phyloP scores from a whole-genome alignment of 768 basidiomycete genomes.

The Tulasnella sp. region DNA sequence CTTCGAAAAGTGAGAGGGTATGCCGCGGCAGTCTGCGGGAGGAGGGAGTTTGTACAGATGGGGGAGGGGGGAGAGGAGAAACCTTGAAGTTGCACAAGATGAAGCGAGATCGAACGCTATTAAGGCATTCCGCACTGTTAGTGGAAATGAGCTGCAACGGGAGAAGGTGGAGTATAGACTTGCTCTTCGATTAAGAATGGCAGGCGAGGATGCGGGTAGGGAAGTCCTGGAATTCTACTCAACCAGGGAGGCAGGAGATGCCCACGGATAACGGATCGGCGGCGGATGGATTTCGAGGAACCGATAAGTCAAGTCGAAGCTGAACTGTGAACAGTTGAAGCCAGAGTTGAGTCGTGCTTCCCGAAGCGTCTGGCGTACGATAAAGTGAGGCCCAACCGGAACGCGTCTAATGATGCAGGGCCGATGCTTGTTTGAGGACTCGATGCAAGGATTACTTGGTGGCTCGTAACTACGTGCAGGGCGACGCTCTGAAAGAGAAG shows the following conservation, averaged over 20 bases:
- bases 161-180: constrained; percentile 16
- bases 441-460: neutral
- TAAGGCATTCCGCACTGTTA: constrained; percentile 10
- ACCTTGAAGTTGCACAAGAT: constrained; percentile 15
- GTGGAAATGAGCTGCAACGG: constrained; percentile 19
- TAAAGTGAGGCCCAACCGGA: constrained; percentile 14
- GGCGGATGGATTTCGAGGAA: constrained; percentile 13
- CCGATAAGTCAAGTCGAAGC: constrained; percentile 4
- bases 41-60: constrained; percentile 16
- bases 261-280: constrained; percentile 19
- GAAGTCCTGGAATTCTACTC: neutral
- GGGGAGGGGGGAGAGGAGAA: constrained; percentile 9
- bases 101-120: constrained; percentile 19
- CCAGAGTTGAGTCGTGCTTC: constrained; percentile 2
- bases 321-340: constrained; percentile 7
- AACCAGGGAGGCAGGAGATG: constrained; percentile 17
- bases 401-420: constrained; percentile 3
- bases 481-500: constrained; percentile 18
- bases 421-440: neutral
- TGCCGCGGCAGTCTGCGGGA: constrained; percentile 12
- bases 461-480: constrained; percentile 15
- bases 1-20: constrained; percentile 19
- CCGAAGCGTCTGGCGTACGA: neutral
- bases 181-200: constrained; percentile 18
- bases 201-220: constrained; percentile 10